Percentiles rank a stretch among this genome's conserved stretches.
These are phyloP conservation scores for Curvularia eragrostidis DNA, from an alignment of 2,329 filamentous ascomycete genomes.

Conservation along the genomic window DNA sequence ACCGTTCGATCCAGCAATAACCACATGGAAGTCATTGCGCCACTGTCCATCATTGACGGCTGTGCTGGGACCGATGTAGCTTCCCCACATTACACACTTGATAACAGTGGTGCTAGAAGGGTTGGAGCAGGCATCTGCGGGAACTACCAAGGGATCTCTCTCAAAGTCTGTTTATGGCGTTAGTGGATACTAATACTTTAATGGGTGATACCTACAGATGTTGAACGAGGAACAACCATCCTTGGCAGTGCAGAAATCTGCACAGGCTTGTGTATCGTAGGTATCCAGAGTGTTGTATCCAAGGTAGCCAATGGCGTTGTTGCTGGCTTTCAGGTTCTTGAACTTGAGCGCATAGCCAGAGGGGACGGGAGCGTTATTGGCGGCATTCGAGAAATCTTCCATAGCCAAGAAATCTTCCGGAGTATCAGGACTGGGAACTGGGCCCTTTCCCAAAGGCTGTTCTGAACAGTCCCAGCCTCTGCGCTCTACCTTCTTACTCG, in stretches of 20 bases:
- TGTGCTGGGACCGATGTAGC: neutral
- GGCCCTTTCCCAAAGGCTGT: neutral
- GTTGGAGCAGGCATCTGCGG: neutral
- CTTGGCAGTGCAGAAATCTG: neutral
- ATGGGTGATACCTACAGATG: neutral
- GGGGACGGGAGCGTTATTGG: neutral
- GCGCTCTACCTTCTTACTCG: neutral
- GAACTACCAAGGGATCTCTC: neutral
- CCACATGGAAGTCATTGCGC: neutral
- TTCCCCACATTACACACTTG: neutral
- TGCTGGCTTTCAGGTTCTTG: neutral
- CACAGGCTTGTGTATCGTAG: neutral
- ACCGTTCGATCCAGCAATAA: slow-evolving; percentile 4
- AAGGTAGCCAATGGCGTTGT: neutral
- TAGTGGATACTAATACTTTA: neutral
- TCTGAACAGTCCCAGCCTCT: slow-evolving; percentile 4
- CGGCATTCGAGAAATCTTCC: neutral
- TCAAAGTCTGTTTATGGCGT: neutral
- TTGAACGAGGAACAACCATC: neutral
- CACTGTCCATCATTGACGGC: slow-evolving; percentile 1
- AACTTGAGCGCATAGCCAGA: neutral
- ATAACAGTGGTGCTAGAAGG: neutral
- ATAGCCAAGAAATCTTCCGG: neutral
- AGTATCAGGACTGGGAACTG: neutral
- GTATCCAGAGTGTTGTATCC: neutral